Evolutionary conservation across 148 eudicot genomes (phyloP).

Genomic region (Rhododendron mucronatum): DNA sequence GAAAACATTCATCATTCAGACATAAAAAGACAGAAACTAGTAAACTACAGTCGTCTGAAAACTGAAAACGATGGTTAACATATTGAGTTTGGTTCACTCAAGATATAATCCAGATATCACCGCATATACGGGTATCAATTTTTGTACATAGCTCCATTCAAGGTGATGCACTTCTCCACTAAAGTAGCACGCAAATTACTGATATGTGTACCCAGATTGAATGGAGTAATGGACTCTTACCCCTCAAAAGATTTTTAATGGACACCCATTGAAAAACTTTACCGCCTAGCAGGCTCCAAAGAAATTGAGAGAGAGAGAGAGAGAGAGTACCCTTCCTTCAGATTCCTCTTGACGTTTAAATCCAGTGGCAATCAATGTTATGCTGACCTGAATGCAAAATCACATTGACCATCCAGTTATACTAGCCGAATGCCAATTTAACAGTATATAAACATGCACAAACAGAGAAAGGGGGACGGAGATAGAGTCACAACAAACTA

Average conservation of each 20-base stretch:
- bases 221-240: neutral
- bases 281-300: neutral
- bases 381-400: constrained; percentile 20
- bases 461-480: too few relatives aligned
- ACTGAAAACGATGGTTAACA: neutral
- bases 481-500: neutral
- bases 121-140: neutral
- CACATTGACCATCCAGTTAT: neutral
- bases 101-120: neutral
- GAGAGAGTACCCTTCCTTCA: constrained; percentile 10
- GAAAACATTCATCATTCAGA: neutral
- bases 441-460: too few relatives aligned
- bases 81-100: neutral
- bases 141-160: neutral
- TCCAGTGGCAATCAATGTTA: constrained; percentile 29
- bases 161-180: neutral
- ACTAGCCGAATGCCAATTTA: neutral
- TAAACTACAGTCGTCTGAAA: neutral
- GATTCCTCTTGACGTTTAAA: constrained; percentile 26
- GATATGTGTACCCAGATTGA: neutral
- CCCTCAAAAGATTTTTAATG: neutral
- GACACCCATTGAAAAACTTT: neutral
- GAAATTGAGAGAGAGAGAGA: neutral
- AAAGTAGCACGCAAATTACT: neutral
- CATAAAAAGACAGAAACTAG: too few relatives aligned